Conservation (phyloP, 768 basidiomycete genomes). For the Tricholoma bakamatsutake region DNA sequence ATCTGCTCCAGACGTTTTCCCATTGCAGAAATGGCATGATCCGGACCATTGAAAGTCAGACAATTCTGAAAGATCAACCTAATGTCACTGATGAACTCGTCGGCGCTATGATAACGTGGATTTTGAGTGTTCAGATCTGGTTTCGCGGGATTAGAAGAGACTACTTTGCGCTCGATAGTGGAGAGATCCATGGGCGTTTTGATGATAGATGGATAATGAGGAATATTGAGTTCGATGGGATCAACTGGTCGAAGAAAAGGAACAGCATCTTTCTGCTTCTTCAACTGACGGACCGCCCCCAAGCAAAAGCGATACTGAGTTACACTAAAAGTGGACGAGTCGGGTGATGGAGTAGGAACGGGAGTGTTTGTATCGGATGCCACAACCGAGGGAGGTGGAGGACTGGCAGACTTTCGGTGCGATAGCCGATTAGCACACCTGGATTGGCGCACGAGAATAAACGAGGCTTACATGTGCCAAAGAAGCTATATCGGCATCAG, state of each 20-base stretch:
- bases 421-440: conserved; percentile 37
- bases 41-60: conserved; percentile 87
- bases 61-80: conserved; percentile 87
- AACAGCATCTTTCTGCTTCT: conserved; percentile 77
- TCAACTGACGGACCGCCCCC: conserved; percentile 73
- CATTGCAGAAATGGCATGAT: conserved; percentile 73
- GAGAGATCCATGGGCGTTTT: conserved; percentile 91
- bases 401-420: conserved; percentile 58
- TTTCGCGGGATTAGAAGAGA: conserved; percentile 71
- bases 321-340: conserved; percentile 46
- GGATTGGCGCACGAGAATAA: conserved; percentile 41
- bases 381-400: conserved; percentile 57
- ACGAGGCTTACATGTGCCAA: conserved; percentile 59
- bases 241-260: conserved; percentile 91
- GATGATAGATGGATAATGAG: conserved; percentile 84
- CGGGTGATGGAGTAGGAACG: conserved; percentile 24
- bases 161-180: conserved; percentile 86
- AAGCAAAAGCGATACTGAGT: conserved; percentile 77
- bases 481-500: conserved; percentile 72
- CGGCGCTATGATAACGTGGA: conserved; percentile 70
- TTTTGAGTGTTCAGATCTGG: conserved; percentile 64
- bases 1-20: conserved; percentile 78
- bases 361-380: conserved; percentile 31
- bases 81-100: conserved; percentile 83
- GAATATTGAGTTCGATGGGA: conserved; percentile 72